Evolutionary conservation across 192 early-diverging fungal species (phyloP).

Genomic region (Coemansia sp.): DNA sequence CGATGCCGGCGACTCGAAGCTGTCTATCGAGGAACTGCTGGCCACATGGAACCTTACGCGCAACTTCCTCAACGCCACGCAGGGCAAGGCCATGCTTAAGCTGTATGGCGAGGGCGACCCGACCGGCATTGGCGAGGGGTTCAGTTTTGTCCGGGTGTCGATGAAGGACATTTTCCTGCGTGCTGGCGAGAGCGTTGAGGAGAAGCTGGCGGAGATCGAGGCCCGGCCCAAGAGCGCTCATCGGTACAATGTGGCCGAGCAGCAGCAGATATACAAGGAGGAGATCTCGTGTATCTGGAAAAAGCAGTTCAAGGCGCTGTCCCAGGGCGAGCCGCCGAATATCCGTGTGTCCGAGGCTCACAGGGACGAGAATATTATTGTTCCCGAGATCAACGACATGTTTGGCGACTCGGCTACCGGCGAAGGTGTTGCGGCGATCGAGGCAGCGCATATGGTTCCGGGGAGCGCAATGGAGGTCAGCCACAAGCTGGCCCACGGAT

Average conservation of each 20-base stretch:
- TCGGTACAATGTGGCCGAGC: constrained; percentile 86
- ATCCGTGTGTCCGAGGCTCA: constrained; percentile 27
- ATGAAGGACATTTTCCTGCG: constrained; percentile 98
- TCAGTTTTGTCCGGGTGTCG: constrained; percentile 94
- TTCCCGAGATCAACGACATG: constrained; percentile 49
- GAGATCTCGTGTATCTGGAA: constrained; percentile 96
- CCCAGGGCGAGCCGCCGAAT: constrained; percentile 55
- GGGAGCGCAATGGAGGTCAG: constrained; percentile 46
- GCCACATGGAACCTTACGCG: constrained; percentile 94
- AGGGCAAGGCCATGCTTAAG: constrained; percentile 93
- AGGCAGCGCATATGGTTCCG: constrained; percentile 18
- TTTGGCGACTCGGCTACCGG: constrained; percentile 44
- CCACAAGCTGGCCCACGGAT: constrained; percentile 22
- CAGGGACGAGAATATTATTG: constrained; percentile 42
- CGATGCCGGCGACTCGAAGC: constrained; percentile 62
- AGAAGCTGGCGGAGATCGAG: constrained; percentile 81
- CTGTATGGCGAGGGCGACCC: constrained; percentile 97
- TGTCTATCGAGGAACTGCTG: constrained; percentile 89
- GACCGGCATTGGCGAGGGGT: constrained; percentile 90
- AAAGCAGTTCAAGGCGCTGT: constrained; percentile 72
- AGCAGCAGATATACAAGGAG: constrained; percentile 90
- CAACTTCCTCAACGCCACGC: constrained; percentile 92
- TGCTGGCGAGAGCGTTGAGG: constrained; percentile 79
- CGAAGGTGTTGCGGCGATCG: constrained; percentile 16
- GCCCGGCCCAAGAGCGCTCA: constrained; percentile 78